Evolutionary conservation across 768 basidiomycete genomes (phyloP).

Genomic region (Dioszegia hungarica): DNA sequence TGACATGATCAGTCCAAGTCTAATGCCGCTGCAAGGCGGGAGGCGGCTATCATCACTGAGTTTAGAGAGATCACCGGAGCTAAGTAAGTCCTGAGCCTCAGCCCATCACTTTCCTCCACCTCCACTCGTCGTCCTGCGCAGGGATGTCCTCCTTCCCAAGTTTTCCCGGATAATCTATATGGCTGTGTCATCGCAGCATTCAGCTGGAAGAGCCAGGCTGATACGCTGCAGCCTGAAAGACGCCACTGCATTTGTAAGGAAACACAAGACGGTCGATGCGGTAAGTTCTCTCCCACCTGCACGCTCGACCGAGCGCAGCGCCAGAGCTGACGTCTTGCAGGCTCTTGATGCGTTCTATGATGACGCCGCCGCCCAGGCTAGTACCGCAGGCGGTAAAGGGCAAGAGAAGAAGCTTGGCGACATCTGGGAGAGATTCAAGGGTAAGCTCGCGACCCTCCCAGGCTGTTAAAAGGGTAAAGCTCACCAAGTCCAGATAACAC

Average conservation of each 20-base stretch:
- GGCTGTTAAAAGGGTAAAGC: not conserved
- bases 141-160: too few relatives aligned
- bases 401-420: conserved; percentile 46
- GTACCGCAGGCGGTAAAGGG: conserved; percentile 18
- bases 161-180: too few relatives aligned
- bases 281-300: conserved; percentile 24
- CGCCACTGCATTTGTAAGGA: conserved; percentile 42
- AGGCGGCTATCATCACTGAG: conserved; percentile 9
- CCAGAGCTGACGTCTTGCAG: conserved; percentile 12
- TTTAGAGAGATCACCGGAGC: conserved; percentile 41
- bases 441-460: conserved; percentile 15
- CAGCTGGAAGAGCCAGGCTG: too few relatives aligned
- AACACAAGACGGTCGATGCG: conserved; percentile 42
- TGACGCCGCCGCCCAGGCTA: conserved; percentile 33
- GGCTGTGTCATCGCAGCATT: too few relatives aligned
- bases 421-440: conserved; percentile 48
- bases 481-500: conserved; percentile 7
- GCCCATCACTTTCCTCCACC: too few relatives aligned
- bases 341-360: conserved; percentile 45
- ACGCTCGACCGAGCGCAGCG: not conserved
- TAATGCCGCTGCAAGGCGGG: not conserved
- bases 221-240: conserved; percentile 12
- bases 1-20: not conserved
- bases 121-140: too few relatives aligned
- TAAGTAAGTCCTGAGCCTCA: conserved; percentile 40